Percentiles rank a stretch among this genome's conserved stretches.
phyloP scores from a whole-genome alignment of 1,284 basidiomycete species.

The Tilletia indica region DNA sequence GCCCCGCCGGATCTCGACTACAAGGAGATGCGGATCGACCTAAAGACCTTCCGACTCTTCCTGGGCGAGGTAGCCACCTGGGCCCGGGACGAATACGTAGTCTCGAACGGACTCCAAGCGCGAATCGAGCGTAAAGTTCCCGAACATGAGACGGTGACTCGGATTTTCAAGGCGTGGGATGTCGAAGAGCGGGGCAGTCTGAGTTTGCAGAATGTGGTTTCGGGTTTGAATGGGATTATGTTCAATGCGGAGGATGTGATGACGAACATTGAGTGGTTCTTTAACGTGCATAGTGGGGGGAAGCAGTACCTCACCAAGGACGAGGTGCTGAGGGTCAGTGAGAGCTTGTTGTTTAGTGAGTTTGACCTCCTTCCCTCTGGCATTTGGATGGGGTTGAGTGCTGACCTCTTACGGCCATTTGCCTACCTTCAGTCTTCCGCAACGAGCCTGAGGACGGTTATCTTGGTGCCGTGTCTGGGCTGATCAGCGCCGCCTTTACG shows the following conservation, averaged over 20 bases:
- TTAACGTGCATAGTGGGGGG: conserved; percentile 82
- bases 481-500: conserved; percentile 32
- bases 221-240: conserved; percentile 85
- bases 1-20: conserved; percentile 53
- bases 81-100: conserved; percentile 92
- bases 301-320: conserved; percentile 93
- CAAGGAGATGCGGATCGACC: conserved; percentile 74
- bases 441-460: conserved; percentile 96
- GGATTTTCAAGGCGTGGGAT: conserved; percentile 51
- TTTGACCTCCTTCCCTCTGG: conserved; percentile 16
- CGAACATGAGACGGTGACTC: conserved; percentile 43
- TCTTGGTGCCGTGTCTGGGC: conserved; percentile 62
- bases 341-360: conserved; percentile 77
- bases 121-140: conserved; percentile 51
- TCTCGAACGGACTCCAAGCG: conserved; percentile 59
- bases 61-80: conserved; percentile 90
- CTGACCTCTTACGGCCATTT: conserved; percentile 18
- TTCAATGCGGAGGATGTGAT: conserved; percentile 74
- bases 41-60: conserved; percentile 84
- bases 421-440: conserved; percentile 71
- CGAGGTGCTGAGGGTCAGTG: conserved; percentile 84
- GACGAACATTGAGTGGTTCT: conserved; percentile 99
- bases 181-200: conserved; percentile 45
- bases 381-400: neutral
- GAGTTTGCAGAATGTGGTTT: conserved; percentile 60